Conservation (phyloP, 352 stramenopile species). For the Pythium insidiosum region DNA sequence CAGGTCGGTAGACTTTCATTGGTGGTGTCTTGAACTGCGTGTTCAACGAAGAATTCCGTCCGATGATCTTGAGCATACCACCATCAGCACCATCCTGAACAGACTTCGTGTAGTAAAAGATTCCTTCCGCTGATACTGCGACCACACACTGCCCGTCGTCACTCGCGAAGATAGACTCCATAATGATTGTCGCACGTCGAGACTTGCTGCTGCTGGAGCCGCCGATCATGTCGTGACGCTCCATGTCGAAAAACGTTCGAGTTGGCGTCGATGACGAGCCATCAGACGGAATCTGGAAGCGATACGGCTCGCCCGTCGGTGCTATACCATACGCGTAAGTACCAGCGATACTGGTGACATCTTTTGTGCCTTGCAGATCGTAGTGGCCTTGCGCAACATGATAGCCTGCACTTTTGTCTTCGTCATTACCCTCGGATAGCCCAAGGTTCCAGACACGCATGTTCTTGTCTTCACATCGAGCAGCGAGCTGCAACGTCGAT, state of each 20-base stretch:
- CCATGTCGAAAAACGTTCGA: constrained; percentile 54
- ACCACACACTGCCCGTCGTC: constrained; percentile 53
- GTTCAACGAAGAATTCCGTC: constrained; percentile 59
- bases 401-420: constrained; percentile 10
- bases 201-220: constrained; percentile 66
- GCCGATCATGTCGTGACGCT: constrained; percentile 49
- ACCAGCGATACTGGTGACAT: constrained; percentile 48
- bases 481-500: constrained; percentile 25
- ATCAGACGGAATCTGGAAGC: constrained; percentile 31
- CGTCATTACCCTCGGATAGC: neutral
- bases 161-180: constrained; percentile 58
- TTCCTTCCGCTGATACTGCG: constrained; percentile 54
- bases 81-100: constrained; percentile 5
- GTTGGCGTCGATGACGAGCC: neutral
- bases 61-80: constrained; percentile 45
- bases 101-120: constrained; percentile 67
- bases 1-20: constrained; percentile 70
- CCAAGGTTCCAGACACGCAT: constrained; percentile 64
- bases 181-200: constrained; percentile 54
- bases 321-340: constrained; percentile 60
- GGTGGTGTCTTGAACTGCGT: constrained; percentile 47
- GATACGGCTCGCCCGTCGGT: constrained; percentile 54
- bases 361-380: constrained; percentile 50
- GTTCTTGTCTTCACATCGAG: constrained; percentile 45
- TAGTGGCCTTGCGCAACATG: constrained; percentile 47